These are phyloP conservation scores for Fusarium mexicanum DNA, from an alignment of 2,329 filamentous ascomycete genomes.

Conservation along the genomic window DNA sequence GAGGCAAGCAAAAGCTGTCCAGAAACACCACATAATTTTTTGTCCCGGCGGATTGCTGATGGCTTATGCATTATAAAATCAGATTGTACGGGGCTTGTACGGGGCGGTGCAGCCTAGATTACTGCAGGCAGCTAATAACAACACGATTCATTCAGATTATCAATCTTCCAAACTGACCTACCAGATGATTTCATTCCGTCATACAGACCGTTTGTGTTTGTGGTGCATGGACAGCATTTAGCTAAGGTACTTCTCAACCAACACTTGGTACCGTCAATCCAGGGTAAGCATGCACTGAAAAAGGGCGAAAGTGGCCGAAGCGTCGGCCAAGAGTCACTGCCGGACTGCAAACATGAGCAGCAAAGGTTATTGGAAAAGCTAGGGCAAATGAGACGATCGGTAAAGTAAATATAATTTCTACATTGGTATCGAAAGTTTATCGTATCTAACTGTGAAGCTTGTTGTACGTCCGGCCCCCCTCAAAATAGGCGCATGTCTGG, in stretches of 20 bases:
- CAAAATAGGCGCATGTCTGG: neutral
- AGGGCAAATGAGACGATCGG: neutral
- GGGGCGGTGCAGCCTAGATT: too few species aligned
- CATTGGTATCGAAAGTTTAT: neutral
- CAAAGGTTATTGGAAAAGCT: neutral
- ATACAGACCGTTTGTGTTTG: accelerated
- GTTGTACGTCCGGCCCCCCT: accelerated
- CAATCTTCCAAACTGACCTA: accelerated
- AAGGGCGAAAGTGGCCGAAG: neutral
- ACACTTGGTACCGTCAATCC: accelerated
- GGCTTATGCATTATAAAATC: accelerated
- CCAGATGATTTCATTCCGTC: accelerated
- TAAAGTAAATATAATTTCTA: accelerated
- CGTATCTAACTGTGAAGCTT: accelerated
- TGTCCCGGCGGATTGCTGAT: too few species aligned
- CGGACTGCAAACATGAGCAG: neutral
- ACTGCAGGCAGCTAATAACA: too few species aligned
- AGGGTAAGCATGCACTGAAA: neutral
- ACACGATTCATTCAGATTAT: too few species aligned
- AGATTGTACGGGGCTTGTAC: too few species aligned
- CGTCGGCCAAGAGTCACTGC: neutral
- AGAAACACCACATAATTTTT: neutral
- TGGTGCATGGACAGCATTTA: too few species aligned
- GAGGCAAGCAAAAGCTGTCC: accelerated
- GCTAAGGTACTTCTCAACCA: neutral